Conservation (phyloP, 768 basidiomycete genomes). For the Amanita subjunquillea region DNA sequence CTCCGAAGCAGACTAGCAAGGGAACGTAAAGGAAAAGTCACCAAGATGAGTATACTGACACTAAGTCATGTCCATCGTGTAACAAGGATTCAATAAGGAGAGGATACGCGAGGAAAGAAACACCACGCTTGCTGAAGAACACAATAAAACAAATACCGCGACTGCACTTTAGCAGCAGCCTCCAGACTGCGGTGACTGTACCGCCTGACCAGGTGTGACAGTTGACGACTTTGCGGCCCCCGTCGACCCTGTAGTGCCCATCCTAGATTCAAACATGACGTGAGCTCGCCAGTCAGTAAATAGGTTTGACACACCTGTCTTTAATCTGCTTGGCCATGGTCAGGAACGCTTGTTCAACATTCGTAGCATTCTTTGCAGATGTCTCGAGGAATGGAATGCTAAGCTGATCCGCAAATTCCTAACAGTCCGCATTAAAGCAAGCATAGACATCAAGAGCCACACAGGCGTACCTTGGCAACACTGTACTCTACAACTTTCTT, state of each 20-base stretch:
- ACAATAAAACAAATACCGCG: neutral
- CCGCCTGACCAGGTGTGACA: constrained; percentile 76
- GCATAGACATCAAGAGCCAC: neutral
- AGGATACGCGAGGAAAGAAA: neutral
- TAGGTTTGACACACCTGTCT: constrained; percentile 49
- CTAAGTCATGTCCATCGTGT: constrained; percentile 4
- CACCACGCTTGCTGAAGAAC: neutral
- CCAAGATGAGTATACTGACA: constrained; percentile 2
- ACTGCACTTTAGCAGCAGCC: constrained; percentile 60
- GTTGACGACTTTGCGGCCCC: constrained; percentile 75
- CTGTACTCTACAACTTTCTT: constrained; percentile 93
- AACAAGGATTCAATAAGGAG: neutral
- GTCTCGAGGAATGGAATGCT: constrained; percentile 95
- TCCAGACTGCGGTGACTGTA: constrained; percentile 62
- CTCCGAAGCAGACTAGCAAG: neutral
- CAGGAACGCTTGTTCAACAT: constrained; percentile 98
- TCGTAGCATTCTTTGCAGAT: constrained; percentile 97
- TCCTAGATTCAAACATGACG: constrained; percentile 30
- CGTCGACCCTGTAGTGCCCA: constrained; percentile 74
- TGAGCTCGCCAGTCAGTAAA: neutral
- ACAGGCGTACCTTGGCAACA: constrained; percentile 59
- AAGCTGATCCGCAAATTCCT: constrained; percentile 96
- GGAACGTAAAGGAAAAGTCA: neutral
- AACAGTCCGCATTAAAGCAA: neutral
- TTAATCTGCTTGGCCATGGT: constrained; percentile 97